Base-by-base conservation (phyloP, 495 filamentous ascomycete genomes). In the Geopyxis carbonaria region DNA sequence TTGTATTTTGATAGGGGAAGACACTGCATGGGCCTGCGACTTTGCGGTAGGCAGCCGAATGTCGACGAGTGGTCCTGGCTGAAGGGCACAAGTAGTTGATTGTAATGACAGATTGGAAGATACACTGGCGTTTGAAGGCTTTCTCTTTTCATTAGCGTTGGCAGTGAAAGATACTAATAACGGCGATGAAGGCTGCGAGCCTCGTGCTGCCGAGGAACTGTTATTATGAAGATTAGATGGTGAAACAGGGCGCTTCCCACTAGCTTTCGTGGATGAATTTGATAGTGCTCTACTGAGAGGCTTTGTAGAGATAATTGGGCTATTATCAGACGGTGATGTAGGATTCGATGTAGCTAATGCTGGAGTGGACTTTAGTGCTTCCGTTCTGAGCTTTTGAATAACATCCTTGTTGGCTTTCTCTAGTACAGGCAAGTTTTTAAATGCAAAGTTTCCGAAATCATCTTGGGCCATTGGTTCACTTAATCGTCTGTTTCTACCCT, bases 401-500 rank as follows among this genome's bases (percentile, higher is more conserved):
- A 94, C 82, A 56, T 97, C 91, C 54, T 95, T 95, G 56, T 97
- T 97, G 25, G 91, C 89, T 56, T 93, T 95, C 55, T 94, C 87
- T 14, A 97, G 67, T 40, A 95, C 87, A 1, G 89, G 83, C 22
- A 97, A 65, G 50, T 97, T 97, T 62, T 94, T 97, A 67, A 92
- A 97, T 22, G 84, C 70, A 62, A 97, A 97, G 44, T 72, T 81
- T 23, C 89, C 89, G 64, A 97, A 97, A 57, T 97, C 89, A 59
- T 95, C 91, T 0, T 73, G 67, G 23, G 73, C 65, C 14, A 85
- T 73, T 2, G 89, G 89, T 59, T 97, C 89, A 55, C 89, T 95
- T 24, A 94, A 62, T 48, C 89, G 70, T 43, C 89, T 70, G 48
- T 69, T 87, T 48, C 91, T 83, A n/a, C 63, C 69, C 50, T 92